These are phyloP conservation scores for Sarocladium oryzae DNA, from an alignment of 2,329 filamentous ascomycete species.

Conservation along the genomic window DNA sequence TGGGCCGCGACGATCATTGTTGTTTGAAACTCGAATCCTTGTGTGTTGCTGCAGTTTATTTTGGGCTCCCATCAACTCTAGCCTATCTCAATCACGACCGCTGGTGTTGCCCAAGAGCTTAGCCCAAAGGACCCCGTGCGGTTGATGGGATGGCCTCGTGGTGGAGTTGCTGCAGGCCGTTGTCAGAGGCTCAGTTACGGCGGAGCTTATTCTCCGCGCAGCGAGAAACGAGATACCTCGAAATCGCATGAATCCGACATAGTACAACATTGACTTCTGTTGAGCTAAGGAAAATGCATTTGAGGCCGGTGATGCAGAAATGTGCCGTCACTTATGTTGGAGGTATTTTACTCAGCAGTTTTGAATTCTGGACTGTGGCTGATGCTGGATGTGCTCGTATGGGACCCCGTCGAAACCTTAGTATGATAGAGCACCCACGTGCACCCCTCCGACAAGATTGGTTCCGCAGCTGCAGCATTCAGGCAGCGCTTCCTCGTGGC, in stretches of 20 bases:
- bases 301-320: too few relatives aligned
- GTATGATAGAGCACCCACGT: neutral
- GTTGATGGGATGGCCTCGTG: neutral
- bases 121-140: too few relatives aligned
- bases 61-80: neutral
- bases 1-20: neutral
- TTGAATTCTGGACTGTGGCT: neutral
- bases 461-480: neutral
- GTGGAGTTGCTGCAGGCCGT: conserved; percentile 6
- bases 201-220: conserved; percentile 1
- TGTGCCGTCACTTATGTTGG: too few relatives aligned
- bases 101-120: too few relatives aligned
- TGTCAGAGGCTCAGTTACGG: neutral
- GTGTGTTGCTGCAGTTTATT: neutral
- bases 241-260: neutral
- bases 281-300: too few relatives aligned
- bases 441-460: neutral
- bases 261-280: neutral
- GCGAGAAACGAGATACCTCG: too few relatives aligned
- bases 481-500: neutral
- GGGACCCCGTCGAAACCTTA: neutral
- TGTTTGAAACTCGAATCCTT: neutral
- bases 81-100: neutral
- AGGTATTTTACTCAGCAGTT: too few relatives aligned
- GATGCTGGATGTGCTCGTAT: neutral